These are phyloP conservation scores for Conticribra guillardii DNA, from an alignment of 108 stramenopile genomes.

Conservation along the genomic window DNA sequence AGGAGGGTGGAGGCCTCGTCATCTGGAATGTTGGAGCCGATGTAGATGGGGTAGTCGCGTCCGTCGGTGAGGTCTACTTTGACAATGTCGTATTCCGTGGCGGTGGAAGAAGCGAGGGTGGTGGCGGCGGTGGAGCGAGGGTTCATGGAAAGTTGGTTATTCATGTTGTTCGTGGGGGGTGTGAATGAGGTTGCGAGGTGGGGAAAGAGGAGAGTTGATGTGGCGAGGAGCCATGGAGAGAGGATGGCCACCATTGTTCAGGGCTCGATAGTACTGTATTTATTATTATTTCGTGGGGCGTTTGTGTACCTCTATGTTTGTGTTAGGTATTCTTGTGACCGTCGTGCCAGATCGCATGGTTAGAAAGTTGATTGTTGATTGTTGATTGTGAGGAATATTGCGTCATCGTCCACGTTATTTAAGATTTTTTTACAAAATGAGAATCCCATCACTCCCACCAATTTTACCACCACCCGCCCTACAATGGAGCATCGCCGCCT, in stretches of 20 bases:
- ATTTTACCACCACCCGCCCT: conserved; percentile 22
- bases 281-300: too few species aligned
- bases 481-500: conserved; percentile 31
- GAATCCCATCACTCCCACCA: conserved; percentile 5
- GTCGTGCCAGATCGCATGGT: too few species aligned
- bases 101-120: not conserved
- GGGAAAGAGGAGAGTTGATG: conserved; percentile 1
- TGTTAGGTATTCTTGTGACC: too few species aligned
- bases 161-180: too few species aligned
- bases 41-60: conserved; percentile 90
- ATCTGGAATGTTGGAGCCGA: conserved; percentile 75
- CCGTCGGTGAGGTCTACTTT: conserved; percentile 79
- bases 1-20: conserved; percentile 41
- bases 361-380: too few species aligned
- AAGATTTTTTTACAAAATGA: too few species aligned
- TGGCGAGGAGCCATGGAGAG: conserved; percentile 11
- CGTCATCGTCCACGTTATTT: too few species aligned
- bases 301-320: too few species aligned
- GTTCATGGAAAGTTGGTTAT: not conserved
- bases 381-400: too few species aligned
- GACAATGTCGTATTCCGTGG: conserved; percentile 68
- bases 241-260: conserved; percentile 1
- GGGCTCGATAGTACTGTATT: too few species aligned
- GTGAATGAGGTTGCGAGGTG: not conserved
- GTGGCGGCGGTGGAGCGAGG: conserved; percentile 14